phyloP scores from a whole-genome alignment of 2,329 filamentous ascomycete species.

The Fusarium hainanense region DNA sequence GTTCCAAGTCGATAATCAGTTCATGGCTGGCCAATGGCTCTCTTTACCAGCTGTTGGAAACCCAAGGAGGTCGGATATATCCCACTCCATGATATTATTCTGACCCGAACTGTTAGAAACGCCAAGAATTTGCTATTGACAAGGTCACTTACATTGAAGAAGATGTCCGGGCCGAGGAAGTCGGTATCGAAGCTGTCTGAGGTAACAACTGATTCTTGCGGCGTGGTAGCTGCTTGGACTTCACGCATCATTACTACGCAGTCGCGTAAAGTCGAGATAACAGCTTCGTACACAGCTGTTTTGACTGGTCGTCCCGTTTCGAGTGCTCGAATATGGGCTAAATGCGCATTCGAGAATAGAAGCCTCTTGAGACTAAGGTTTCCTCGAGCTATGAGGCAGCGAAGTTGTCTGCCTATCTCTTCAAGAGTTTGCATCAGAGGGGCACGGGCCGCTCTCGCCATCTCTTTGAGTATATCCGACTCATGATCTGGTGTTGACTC shows the following conservation, averaged over 20 bases:
- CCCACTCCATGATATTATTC: conserved; percentile 43
- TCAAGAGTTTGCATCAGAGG: conserved; percentile 40
- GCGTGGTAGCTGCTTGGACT: conserved; percentile 25
- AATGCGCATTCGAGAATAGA: conserved; percentile 39
- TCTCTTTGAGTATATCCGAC: conserved; percentile 41
- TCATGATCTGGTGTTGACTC: conserved; percentile 30
- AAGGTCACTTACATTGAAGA: conserved; percentile 31
- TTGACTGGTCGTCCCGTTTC: conserved; percentile 38
- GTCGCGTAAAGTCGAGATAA: conserved; percentile 34
- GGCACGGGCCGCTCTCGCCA: conserved; percentile 36
- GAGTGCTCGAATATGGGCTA: conserved; percentile 41
- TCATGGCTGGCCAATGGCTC: conserved; percentile 25
- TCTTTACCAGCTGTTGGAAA: conserved; percentile 25
- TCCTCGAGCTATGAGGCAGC: conserved; percentile 32
- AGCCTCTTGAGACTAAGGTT: conserved; percentile 43
- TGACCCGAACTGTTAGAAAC: conserved; percentile 19
- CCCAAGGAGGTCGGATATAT: conserved; percentile 42
- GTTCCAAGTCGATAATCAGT: conserved; percentile 1
- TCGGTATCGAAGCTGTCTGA: conserved; percentile 31
- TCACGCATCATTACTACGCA: conserved; percentile 36
- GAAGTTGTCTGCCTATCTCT: conserved; percentile 31
- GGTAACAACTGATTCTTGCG: conserved; percentile 28
- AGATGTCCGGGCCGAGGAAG: conserved; percentile 32
- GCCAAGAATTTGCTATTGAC: background rate
- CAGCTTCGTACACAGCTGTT: conserved; percentile 37